A percentile compares a stretch with the other conserved stretches of the same genome.
Evolutionary conservation across 2,329 filamentous ascomycete species (phyloP).

Genomic region (Paracoccidioides brasiliensis): DNA sequence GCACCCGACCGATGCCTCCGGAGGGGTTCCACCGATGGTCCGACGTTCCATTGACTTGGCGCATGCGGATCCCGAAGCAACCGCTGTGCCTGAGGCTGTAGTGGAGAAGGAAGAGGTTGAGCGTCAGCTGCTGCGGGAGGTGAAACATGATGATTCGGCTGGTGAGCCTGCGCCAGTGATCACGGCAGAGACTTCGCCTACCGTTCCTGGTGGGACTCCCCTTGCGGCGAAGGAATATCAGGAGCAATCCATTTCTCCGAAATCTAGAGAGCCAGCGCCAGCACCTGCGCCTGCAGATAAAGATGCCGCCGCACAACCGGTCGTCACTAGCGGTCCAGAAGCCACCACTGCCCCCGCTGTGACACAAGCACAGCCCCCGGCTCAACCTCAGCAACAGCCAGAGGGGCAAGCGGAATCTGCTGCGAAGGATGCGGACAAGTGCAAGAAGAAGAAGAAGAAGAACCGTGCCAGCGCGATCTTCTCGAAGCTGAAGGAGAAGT

Average conservation of each 20-base stretch:
- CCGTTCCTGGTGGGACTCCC: conserved; percentile 22
- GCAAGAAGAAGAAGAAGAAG: conserved; percentile 48
- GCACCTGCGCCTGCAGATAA: conserved; percentile 11
- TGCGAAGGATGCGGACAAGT: conserved; percentile 18
- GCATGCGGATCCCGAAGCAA: conserved; percentile 55
- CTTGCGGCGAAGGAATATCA: conserved; percentile 8
- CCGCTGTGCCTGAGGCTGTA: conserved; percentile 54
- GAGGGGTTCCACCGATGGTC: conserved; percentile 31
- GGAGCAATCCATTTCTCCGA: conserved; percentile 11
- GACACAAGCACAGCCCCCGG: conserved; percentile 1
- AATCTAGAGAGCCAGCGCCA: conserved; percentile 15
- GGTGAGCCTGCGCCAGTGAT: conserved; percentile 25
- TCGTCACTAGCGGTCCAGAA: conserved; percentile 12
- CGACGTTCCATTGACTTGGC: conserved; percentile 37
- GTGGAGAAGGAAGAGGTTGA: conserved; percentile 64
- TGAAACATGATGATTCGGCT: conserved; percentile 23
- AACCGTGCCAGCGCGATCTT: conserved; percentile 51
- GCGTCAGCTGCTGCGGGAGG: conserved; percentile 51
- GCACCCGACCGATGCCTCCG: conserved; percentile 8
- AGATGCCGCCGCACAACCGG: conserved; percentile 9
- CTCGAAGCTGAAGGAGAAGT: conserved; percentile 41
- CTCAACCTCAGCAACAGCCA: conserved; percentile 11
- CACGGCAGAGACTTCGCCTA: conserved; percentile 26
- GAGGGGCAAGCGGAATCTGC: conserved; percentile 11
- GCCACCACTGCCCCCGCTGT: conserved; percentile 12